Evolutionary conservation across 2,329 filamentous ascomycete species (phyloP), one percentile per base, ranked within the genome.

Genomic region (Nothopassalora personata): DNA sequence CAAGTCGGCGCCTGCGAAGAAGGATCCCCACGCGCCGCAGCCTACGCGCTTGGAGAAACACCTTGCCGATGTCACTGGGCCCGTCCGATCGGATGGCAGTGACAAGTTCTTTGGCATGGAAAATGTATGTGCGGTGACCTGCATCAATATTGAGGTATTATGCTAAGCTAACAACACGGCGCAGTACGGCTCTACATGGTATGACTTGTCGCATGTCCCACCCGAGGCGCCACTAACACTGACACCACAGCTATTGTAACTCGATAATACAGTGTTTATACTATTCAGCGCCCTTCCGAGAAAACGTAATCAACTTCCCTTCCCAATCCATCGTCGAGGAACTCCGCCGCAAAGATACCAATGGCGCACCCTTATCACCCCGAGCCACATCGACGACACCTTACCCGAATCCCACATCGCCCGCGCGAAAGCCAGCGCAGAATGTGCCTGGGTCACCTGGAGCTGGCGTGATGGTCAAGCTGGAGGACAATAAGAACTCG

Each of bases 71-170:
- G 88, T 91, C 74, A 86, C 90, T 60, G 92, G 91, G 3, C 86
- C 92, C 2, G 78, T 95, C 66, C 86, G 91, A 70, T 80, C 83
- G 66, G 92, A 97, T 76, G 94, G 94, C 56, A 96, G 90, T 73
- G 94, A 97, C 79, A 96, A 96, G 79, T 99, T 96, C 79, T 97
- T 95, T 77, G 94, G 94, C 15, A 88, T 97, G 74, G 94, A 99
- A 77, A 99, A 99, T 78, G 93, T 97, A 81, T 77, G 90, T 80
- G 54, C 64, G 31, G 19, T 8, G n/a, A 46, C 23, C 46, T 11
- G 15, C 46, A n/a, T 30, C 43, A n/a, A 47, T 50, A 8, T 27
- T 31, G 52, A 36, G 39, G 39, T 49, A 60, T n/a, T 2, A 57
- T 18, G 53, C 50, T 62, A 36, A 23, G 23, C 23, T 23, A 23